Percentiles rank a stretch among this genome's conserved stretches.
These are phyloP conservation scores for Daedaleopsis sinensis DNA, from an alignment of 768 basidiomycete genomes.

Conservation along the genomic window DNA sequence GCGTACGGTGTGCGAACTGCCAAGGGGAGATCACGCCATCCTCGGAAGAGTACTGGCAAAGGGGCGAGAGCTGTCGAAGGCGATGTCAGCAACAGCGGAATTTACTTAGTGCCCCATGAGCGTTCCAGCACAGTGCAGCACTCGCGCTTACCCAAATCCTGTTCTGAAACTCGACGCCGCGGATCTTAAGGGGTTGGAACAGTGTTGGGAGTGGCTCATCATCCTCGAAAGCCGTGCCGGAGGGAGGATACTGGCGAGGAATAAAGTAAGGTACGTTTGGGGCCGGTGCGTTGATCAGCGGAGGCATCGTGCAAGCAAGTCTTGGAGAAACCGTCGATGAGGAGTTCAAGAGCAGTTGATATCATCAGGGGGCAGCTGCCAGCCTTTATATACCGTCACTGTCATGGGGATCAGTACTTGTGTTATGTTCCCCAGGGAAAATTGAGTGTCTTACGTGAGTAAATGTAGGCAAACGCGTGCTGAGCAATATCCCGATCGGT, in stretches of 20 bases:
- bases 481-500: no score
- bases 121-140: neutral
- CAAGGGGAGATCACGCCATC: conserved; percentile 55
- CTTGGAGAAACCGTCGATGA: no score
- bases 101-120: no score
- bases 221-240: conserved; percentile 42
- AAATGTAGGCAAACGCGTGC: no score
- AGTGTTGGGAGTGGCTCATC: conserved; percentile 2
- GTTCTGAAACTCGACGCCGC: conserved; percentile 33
- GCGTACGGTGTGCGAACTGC: conserved; percentile 53
- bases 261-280: conserved; percentile 48
- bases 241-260: conserved; percentile 45
- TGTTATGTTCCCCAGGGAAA: no score
- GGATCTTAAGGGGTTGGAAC: conserved; percentile 53
- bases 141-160: conserved; percentile 28
- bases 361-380: no score
- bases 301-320: neutral
- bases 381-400: no score
- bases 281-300: conserved; percentile 28
- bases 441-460: no score
- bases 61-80: conserved; percentile 45
- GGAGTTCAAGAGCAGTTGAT: no score
- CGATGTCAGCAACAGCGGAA: no score
- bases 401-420: no score
- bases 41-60: conserved; percentile 60